phyloP scores from a whole-genome alignment of 208 protist species.

The Tritrichomonas foetus region DNA sequence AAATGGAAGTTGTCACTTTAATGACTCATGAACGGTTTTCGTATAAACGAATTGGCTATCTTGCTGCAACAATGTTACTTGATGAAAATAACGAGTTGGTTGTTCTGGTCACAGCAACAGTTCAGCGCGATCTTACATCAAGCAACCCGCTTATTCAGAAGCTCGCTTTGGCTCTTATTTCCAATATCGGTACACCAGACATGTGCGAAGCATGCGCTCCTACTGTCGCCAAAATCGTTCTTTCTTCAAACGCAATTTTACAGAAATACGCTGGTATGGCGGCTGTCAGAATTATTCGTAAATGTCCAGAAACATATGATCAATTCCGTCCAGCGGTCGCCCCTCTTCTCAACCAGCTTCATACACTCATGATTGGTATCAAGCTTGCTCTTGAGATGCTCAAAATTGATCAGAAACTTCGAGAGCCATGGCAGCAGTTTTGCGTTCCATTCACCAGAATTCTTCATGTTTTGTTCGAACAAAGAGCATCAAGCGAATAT shows the following conservation, averaged over 20 bases:
- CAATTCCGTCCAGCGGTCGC: not conserved
- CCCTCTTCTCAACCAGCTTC: not conserved
- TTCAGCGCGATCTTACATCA: not conserved
- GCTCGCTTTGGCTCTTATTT: not conserved
- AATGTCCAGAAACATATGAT: not conserved
- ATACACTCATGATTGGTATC: not conserved
- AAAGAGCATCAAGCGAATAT: not conserved
- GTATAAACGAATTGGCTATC: conserved; percentile 41
- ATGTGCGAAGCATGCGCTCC: not conserved
- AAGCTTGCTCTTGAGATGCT: not conserved
- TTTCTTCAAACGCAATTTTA: not conserved
- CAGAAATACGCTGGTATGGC: not conserved
- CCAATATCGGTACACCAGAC: conserved; percentile 37
- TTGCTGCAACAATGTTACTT: not conserved
- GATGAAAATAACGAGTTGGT: conserved; percentile 12
- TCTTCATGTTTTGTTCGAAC: not conserved
- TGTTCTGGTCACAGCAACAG: not conserved
- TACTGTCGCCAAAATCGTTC: not conserved
- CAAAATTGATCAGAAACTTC: not conserved
- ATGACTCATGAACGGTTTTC: not conserved
- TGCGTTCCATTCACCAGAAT: not conserved
- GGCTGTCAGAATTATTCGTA: not conserved
- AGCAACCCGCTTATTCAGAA: not conserved
- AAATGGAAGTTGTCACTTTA: conserved; percentile 42
- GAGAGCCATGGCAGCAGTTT: not conserved